phyloP scores from a whole-genome alignment of 2,329 filamentous ascomycete genomes.

The Calonectria hawksworthii region DNA sequence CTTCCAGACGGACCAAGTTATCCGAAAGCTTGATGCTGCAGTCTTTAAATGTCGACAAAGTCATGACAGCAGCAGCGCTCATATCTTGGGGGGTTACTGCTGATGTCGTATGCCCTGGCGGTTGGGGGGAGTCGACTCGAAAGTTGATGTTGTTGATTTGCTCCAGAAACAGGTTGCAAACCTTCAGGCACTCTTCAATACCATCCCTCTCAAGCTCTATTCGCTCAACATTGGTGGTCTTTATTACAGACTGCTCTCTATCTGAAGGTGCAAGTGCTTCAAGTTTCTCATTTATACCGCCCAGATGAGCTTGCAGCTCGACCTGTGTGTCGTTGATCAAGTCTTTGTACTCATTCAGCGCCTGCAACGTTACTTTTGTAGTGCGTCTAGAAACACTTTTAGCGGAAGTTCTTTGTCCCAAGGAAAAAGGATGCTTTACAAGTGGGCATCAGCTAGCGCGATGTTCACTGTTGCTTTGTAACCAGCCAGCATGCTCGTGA shows the following conservation, averaged over 20 bases:
- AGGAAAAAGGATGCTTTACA: background rate
- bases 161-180: conserved; percentile 3
- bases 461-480: conserved; percentile 15
- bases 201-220: background rate
- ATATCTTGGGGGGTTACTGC: background rate
- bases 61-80: background rate
- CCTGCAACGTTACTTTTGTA: background rate
- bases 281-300: conserved; percentile 4
- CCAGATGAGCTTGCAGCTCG: conserved; percentile 8
- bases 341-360: conserved; percentile 19
- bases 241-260: background rate
- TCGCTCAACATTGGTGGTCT: background rate
- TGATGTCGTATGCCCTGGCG: background rate
- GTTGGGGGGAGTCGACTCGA: background rate
- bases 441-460: conserved; percentile 13
- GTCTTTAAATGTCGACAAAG: background rate
- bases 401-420: background rate
- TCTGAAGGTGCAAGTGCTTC: background rate
- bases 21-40: background rate
- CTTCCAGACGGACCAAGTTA: background rate
- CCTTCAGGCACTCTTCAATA: background rate
- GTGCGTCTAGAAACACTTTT: background rate
- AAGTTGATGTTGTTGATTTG: conserved; percentile 6
- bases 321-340: conserved; percentile 4
- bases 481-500: conserved; percentile 20